phyloP scores from a whole-genome alignment of 2,329 filamentous ascomycete species.

The Fusarium pseudograminearum region DNA sequence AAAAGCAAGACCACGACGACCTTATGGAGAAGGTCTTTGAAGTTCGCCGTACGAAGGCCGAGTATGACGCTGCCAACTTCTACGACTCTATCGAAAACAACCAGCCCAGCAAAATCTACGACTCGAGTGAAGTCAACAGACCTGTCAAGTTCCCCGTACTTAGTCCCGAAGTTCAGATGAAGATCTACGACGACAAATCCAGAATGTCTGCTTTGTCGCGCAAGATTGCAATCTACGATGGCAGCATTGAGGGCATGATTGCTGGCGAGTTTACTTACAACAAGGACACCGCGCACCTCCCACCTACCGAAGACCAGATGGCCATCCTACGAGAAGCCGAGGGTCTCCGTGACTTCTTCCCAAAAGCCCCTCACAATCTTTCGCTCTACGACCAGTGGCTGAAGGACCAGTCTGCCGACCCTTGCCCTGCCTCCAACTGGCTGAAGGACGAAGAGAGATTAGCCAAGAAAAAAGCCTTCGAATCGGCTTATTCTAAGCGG shows the following conservation, averaged over 20 bases:
- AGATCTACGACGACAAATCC: conserved; percentile 20
- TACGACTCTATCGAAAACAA: neutral
- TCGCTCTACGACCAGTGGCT: conserved; percentile 18
- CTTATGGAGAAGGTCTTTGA: neutral
- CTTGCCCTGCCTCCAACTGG: conserved; percentile 11
- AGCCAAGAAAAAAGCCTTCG: conserved; percentile 22
- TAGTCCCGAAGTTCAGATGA: neutral
- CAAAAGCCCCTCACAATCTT: neutral
- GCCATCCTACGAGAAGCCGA: conserved; percentile 24
- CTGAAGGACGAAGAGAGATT: conserved; percentile 3
- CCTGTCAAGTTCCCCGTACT: conserved; percentile 1
- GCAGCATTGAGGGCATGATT: conserved; percentile 31
- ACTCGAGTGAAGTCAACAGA: neutral
- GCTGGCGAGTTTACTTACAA: conserved; percentile 36
- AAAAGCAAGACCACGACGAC: conserved; percentile 1
- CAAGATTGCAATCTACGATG: conserved; percentile 33
- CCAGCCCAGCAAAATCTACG: too few relatives aligned
- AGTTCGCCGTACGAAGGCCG: neutral
- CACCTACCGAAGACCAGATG: conserved; percentile 29
- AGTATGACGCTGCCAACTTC: neutral
- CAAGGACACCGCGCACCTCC: conserved; percentile 26
- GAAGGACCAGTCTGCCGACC: conserved; percentile 1
- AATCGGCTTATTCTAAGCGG: conserved; percentile 18
- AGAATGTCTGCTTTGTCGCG: conserved; percentile 17
- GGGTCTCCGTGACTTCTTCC: conserved; percentile 3